Evolutionary conservation across 257 asterid genomes (phyloP), one percentile per base, ranked within the genome.

Genomic region (Lantana camara): DNA sequence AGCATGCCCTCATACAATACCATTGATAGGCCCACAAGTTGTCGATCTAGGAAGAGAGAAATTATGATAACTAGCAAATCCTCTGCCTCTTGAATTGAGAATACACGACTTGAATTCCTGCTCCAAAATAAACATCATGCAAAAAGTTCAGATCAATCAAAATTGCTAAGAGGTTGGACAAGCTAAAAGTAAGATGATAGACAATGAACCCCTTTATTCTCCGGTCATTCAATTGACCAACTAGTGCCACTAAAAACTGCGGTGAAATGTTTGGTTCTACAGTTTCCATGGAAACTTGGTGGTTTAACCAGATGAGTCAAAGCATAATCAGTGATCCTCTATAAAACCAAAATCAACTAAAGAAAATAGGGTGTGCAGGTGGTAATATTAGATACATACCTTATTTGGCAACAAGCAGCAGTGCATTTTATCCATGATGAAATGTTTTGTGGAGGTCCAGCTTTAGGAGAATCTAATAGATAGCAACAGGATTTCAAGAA

Each of bases 401-500:
- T 94, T 72, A 57, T 65, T 78, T 73, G 80, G 84, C 85, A 85
- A 66, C 85, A 85, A 50, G 56, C 73, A 14, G 82, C 54, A 34
- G 58, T 80, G 47, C 17, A 83, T 49, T 80, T 88, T 56, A 94
- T 82, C 97, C 94, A 94, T 54, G 72, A 67, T 58, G 80, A 83
- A 63, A 94, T 82, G 75, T 90, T 94, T 74, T 85, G 88, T 1
- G 96, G 97, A 46, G 95, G 95, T 37, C 92, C 96, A 51, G 80
- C 73, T 29, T 73, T 47, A 34, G 46, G 72, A 47, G 85, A 84
- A 72, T 77, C 97, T 85, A 62, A 76, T 50, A 72, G 61, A 61
- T 56, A 32, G 75, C 67, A 73, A 54, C 53, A 22, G 41, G 68
- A n/a, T 37, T 64, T 56, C 19, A 77, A 53, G 48, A 78, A 50